Percentiles rank a stretch among this genome's conserved stretches.
phyloP scores from a whole-genome alignment of 352 stramenopile genomes.

The Pythium pyrilobum region DNA sequence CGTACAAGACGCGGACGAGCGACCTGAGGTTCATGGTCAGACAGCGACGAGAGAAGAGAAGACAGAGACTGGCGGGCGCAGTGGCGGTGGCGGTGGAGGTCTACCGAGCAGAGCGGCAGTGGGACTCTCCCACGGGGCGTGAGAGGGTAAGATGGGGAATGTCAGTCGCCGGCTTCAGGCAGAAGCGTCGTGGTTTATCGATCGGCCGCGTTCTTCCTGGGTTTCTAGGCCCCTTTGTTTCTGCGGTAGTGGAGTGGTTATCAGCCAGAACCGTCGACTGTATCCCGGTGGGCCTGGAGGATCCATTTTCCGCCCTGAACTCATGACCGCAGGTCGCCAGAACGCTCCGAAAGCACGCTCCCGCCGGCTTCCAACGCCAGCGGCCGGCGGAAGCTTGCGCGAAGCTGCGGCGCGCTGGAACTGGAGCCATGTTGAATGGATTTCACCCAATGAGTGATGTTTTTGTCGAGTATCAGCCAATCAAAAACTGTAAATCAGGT shows the following conservation, averaged over 20 bases:
- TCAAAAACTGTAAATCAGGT: no score
- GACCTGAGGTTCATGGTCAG: background rate
- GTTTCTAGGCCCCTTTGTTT: no score
- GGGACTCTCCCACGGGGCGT: slow-evolving; percentile 13
- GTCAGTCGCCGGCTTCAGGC: background rate
- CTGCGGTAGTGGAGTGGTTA: background rate
- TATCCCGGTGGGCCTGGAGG: no score
- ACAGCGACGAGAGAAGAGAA: background rate
- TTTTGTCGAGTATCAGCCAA: background rate
- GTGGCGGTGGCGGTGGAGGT: no score
- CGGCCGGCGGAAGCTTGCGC: background rate
- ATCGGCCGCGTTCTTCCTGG: no score
- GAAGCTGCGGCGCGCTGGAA: background rate
- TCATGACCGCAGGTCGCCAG: no score
- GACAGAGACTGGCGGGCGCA: no score
- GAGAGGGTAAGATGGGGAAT: slow-evolving; percentile 20
- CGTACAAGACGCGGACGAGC: background rate
- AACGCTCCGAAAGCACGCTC: no score
- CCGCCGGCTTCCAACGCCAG: no score
- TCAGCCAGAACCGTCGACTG: background rate
- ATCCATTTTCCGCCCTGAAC: no score
- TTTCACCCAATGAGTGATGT: background rate
- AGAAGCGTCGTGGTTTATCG: no score
- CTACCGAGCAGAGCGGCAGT: background rate
- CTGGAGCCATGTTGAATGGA: background rate